phyloP scores from a whole-genome alignment of 164 flowering plant genomes.

The Nelumbo lutea region DNA sequence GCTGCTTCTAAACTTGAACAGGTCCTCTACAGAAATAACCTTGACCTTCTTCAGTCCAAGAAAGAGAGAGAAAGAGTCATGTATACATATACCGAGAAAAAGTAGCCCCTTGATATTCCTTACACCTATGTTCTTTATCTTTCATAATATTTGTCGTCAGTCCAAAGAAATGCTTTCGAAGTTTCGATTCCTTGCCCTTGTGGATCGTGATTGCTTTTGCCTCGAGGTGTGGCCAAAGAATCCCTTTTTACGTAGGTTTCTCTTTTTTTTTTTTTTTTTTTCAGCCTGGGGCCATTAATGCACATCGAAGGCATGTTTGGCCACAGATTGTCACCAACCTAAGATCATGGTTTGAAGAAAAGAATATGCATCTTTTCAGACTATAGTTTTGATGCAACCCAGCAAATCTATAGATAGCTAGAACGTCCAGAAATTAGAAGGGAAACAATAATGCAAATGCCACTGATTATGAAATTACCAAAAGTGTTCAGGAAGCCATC shows the following conservation, averaged over 20 bases:
- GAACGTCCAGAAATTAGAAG: constrained; percentile 1
- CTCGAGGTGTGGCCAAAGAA: too few species aligned
- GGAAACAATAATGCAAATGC: constrained; percentile 1
- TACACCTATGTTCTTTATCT: not conserved
- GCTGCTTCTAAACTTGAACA: not conserved
- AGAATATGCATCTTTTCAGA: not conserved
- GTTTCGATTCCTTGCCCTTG: not conserved
- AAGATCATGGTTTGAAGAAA: too few species aligned
- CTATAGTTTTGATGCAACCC: not conserved
- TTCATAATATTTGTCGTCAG: not conserved
- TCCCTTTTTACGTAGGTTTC: too few species aligned
- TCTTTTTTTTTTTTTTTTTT: too few species aligned
- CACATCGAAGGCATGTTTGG: not conserved
- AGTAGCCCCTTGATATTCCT: not conserved
- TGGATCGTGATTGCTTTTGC: too few species aligned
- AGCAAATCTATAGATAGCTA: not conserved
- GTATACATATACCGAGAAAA: not conserved
- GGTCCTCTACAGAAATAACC: not conserved
- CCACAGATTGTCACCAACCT: not conserved
- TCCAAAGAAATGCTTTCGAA: not conserved
- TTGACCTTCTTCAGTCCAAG: not conserved
- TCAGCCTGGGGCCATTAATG: too few species aligned
- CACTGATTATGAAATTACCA: not conserved
- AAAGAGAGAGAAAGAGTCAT: not conserved
- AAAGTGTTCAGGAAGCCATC: constrained; percentile 7